phyloP scores from a whole-genome alignment of 2,329 filamentous ascomycete genomes.

The Pyrenochaeta sp. region DNA sequence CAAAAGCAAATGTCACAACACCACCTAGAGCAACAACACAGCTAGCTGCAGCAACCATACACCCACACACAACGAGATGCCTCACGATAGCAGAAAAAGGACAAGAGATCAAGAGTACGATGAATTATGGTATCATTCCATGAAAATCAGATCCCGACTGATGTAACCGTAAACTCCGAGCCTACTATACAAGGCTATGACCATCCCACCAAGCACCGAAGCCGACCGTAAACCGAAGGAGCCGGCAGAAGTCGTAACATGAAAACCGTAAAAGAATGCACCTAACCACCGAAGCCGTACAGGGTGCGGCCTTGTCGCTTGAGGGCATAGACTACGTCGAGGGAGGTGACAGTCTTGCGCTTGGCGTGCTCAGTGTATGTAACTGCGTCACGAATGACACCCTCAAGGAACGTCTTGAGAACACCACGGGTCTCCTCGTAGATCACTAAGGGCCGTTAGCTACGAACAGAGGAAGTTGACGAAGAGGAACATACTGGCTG shows the following conservation, averaged over 20 bases:
- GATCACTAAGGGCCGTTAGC: conserved; percentile 66
- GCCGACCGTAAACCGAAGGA: conserved; percentile 62
- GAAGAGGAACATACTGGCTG: conserved; percentile 53
- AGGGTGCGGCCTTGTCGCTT: conserved; percentile 75
- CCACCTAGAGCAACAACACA: not conserved
- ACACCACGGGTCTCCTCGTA: conserved; percentile 82
- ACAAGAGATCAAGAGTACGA: conserved; percentile 16
- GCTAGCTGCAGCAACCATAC: not conserved
- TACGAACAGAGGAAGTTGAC: not conserved
- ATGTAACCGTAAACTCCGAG: conserved; percentile 47
- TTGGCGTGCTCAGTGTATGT: conserved; percentile 84
- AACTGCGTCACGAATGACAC: conserved; percentile 78
- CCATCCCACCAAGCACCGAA: conserved; percentile 60
- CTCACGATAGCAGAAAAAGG: not conserved
- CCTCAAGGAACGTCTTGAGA: conserved; percentile 80
- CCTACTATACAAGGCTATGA: conserved; percentile 47
- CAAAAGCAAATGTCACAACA: not conserved
- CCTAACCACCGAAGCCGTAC: conserved; percentile 90
- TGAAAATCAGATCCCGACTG: conserved; percentile 39
- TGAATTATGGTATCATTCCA: conserved; percentile 49
- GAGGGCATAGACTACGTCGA: conserved; percentile 70
- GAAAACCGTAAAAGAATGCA: conserved; percentile 44
- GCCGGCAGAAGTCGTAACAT: conserved; percentile 46
- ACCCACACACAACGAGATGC: not conserved
- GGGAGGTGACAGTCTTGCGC: conserved; percentile 79